phyloP scores from a whole-genome alignment of 495 filamentous ascomycete species.

The Neurospora sp. region DNA sequence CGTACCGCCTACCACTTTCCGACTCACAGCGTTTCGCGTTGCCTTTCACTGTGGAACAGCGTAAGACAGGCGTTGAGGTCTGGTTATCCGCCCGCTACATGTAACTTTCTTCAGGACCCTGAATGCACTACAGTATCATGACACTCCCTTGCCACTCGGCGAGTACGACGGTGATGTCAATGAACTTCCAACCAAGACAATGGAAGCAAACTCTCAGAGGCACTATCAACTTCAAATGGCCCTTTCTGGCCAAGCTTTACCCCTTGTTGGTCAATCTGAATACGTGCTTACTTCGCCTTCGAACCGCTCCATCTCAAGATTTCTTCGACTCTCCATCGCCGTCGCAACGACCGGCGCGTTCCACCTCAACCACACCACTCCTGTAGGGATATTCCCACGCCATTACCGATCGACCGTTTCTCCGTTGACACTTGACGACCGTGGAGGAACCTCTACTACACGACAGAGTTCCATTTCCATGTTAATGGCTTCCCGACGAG shows the following conservation, averaged over 20 bases:
- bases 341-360: not conserved
- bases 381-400: not conserved
- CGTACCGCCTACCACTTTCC: not conserved
- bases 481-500: not conserved
- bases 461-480: not conserved
- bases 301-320: not conserved
- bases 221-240: accelerated
- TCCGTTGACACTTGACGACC: not conserved
- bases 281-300: not conserved
- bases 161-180: not conserved
- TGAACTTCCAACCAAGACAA: not conserved
- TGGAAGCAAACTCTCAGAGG: accelerated
- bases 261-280: not conserved
- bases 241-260: not conserved
- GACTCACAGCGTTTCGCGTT: not conserved
- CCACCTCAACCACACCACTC: accelerated
- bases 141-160: not conserved
- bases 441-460: not conserved
- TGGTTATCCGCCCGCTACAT: not conserved
- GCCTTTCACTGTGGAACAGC: not conserved
- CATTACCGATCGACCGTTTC: not conserved
- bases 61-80: too few species aligned
- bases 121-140: not conserved
- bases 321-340: not conserved
- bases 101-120: not conserved